Evolutionary conservation across 73 alveolate species (phyloP).

Genomic region (Halteria grandinella): DNA sequence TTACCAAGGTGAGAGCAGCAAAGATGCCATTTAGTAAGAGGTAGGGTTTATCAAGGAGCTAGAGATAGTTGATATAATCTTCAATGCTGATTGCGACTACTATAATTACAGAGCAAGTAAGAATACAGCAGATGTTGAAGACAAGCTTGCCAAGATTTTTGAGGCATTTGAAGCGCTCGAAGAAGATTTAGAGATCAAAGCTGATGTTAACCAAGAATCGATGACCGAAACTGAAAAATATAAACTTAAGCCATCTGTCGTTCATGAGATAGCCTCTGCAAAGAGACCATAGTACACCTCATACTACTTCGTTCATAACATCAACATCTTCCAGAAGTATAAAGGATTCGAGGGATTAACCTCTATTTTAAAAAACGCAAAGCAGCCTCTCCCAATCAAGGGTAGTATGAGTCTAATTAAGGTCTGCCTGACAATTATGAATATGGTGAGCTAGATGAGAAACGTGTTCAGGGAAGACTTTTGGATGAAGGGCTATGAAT

Average conservation of each 20-base stretch:
- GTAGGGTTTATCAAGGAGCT: constrained; percentile 13
- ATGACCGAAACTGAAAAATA: not conserved
- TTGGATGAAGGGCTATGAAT: not conserved
- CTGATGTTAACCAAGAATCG: not conserved
- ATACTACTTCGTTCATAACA: constrained; percentile 35
- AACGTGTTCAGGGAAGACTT: constrained; percentile 9
- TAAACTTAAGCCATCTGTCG: not conserved
- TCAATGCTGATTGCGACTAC: constrained; percentile 18
- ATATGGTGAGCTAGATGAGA: constrained; percentile 32
- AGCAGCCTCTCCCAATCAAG: constrained; percentile 3
- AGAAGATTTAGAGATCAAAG: not conserved
- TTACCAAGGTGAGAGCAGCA: not conserved
- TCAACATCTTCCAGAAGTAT: constrained; percentile 25
- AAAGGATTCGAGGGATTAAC: constrained; percentile 21
- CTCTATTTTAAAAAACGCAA: not conserved
- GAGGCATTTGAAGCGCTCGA: not conserved
- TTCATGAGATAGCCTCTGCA: constrained; percentile 15
- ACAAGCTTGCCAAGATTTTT: not conserved
- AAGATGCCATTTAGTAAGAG: not conserved
- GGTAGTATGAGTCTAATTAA: not conserved
- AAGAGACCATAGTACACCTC: constrained; percentile 32
- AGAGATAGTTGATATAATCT: constrained; percentile 27
- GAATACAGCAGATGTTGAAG: constrained; percentile 34
- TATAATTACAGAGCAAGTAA: constrained; percentile 30
- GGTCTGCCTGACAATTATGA: not conserved